Evolutionary conservation across 441 rosid genomes (phyloP).

Genomic region (Populus hybrid): DNA sequence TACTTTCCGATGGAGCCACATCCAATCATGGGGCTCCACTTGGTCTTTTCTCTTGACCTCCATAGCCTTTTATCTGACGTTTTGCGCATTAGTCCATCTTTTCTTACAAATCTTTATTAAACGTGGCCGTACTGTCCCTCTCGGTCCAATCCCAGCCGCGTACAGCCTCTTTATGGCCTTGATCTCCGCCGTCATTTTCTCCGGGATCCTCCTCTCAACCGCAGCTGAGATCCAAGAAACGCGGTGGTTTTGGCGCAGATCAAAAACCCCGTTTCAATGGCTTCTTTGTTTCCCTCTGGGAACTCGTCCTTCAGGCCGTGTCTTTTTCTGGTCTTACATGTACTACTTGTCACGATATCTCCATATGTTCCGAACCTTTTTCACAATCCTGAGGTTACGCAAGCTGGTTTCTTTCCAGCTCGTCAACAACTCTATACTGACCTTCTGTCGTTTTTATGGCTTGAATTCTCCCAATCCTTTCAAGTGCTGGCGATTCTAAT

Average conservation of each 20-base stretch:
- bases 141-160: slow-evolving; percentile 69
- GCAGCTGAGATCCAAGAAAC: slow-evolving; percentile 75
- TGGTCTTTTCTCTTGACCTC: slow-evolving; percentile 78
- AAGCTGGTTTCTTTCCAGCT: slow-evolving; percentile 55
- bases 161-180: slow-evolving; percentile 71
- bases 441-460: slow-evolving; percentile 73
- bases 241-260: slow-evolving; percentile 74
- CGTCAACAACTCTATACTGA: slow-evolving; percentile 49
- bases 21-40: slow-evolving; percentile 81
- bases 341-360: slow-evolving; percentile 79
- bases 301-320: slow-evolving; percentile 85
- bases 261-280: slow-evolving; percentile 79
- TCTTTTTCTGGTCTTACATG: slow-evolving; percentile 89
- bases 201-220: slow-evolving; percentile 72
- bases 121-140: slow-evolving; percentile 39
- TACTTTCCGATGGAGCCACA: slow-evolving; percentile 77
- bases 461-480: slow-evolving; percentile 83
- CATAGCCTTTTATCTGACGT: slow-evolving; percentile 45
- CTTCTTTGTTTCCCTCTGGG: slow-evolving; percentile 89
- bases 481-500: slow-evolving; percentile 71
- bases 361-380: slow-evolving; percentile 66
- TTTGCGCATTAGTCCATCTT: slow-evolving; percentile 43
- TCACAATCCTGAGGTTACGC: slow-evolving; percentile 46
- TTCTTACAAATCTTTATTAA: slow-evolving; percentile 38
- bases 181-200: slow-evolving; percentile 59